A percentile compares a stretch with the other conserved stretches of the same genome.
These are phyloP conservation scores for Fusarium agapanthi DNA, from an alignment of 2,329 filamentous ascomycete genomes.

Conservation along the genomic window DNA sequence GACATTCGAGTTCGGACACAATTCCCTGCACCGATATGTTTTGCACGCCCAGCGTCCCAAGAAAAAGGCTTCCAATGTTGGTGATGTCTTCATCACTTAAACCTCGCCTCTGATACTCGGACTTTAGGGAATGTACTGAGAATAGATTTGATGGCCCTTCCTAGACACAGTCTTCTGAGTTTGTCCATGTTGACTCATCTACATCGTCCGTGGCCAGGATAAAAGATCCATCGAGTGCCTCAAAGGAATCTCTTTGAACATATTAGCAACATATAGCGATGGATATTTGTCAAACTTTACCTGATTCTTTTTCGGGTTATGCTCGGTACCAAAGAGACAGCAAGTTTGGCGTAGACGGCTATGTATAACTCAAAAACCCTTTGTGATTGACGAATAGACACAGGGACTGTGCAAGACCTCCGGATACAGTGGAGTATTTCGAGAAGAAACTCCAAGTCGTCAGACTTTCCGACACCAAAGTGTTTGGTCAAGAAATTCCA, in stretches of 20 bases:
- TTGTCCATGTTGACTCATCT: background rate
- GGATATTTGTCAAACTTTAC: background rate
- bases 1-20: background rate
- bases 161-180: slow-evolving; percentile 1
- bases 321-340: background rate
- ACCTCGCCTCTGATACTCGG: background rate
- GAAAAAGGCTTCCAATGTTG: slow-evolving; percentile 6
- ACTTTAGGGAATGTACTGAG: background rate
- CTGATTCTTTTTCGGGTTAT: background rate
- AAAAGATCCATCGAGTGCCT: too few species aligned
- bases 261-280: background rate
- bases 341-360: slow-evolving; percentile 18
- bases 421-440: slow-evolving; percentile 5
- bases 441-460: slow-evolving; percentile 9
- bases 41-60: background rate
- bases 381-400: background rate
- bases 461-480: slow-evolving; percentile 10
- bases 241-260: background rate
- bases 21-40: background rate
- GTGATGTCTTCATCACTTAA: slow-evolving; percentile 1
- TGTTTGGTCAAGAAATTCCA: slow-evolving; percentile 13
- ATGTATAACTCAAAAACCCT: slow-evolving; percentile 20
- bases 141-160: slow-evolving; percentile 3
- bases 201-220: too few species aligned
- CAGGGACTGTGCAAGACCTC: background rate